Conservation (phyloP, 352 stramenopile species). For the Phytophthora colocasiae region DNA sequence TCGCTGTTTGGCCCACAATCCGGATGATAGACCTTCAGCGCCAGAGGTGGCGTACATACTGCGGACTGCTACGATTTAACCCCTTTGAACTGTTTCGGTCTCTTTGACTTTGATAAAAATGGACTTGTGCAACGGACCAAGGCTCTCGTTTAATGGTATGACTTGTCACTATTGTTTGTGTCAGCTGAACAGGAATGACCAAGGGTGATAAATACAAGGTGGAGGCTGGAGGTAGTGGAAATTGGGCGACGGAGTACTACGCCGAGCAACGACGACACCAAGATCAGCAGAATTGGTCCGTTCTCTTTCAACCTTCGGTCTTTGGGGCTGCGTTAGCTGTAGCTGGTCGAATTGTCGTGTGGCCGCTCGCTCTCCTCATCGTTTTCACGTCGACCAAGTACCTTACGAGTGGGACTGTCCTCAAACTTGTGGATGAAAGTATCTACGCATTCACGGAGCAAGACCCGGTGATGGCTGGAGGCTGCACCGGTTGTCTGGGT, state of each 20-base stretch:
- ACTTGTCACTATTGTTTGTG: no score
- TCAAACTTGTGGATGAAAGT: constrained; percentile 35
- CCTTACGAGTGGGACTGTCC: constrained; percentile 16
- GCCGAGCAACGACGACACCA: constrained; percentile 13
- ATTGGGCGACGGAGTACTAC: constrained; percentile 32
- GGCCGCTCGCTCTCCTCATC: constrained; percentile 20
- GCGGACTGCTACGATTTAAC: constrained; percentile 23
- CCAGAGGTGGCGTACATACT: constrained; percentile 52
- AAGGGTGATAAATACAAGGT: constrained; percentile 30
- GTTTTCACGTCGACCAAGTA: constrained; percentile 30
- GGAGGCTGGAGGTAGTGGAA: background rate
- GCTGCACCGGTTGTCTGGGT: constrained; percentile 25
- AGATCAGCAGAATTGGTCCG: constrained; percentile 17
- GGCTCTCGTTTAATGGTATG: no score
- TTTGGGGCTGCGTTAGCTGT: constrained; percentile 27
- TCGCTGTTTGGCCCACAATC: constrained; percentile 44
- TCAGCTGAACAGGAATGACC: constrained; percentile 8
- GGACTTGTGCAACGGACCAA: background rate
- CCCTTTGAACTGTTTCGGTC: background rate
- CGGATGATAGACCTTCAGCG: constrained; percentile 40
- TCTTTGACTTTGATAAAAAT: background rate
- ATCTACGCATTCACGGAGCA: constrained; percentile 34
- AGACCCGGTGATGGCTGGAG: constrained; percentile 34
- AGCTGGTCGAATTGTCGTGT: constrained; percentile 30
- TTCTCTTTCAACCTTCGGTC: constrained; percentile 29